Evolutionary conservation across 2,329 filamentous ascomycete species (phyloP).

Genomic region (Macrophomina phaseolina): DNA sequence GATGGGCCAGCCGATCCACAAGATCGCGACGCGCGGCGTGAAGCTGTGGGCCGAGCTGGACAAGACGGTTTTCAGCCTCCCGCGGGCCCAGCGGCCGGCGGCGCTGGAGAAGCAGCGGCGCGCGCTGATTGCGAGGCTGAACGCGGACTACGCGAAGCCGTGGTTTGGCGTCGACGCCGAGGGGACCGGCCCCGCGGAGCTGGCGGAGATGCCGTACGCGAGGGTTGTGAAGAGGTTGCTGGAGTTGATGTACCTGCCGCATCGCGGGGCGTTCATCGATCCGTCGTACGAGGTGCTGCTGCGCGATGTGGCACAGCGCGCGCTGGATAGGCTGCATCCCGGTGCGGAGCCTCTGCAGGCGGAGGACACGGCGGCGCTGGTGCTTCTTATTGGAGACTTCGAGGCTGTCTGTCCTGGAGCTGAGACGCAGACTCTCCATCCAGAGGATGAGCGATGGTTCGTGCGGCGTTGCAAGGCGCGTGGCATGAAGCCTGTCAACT

Average conservation of each 20-base stretch:
- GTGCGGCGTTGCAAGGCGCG: constrained; percentile 38
- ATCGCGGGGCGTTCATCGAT: not conserved
- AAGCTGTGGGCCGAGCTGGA: constrained; percentile 96
- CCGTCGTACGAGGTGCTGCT: constrained; percentile 75
- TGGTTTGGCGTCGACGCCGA: constrained; percentile 87
- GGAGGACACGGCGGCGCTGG: not conserved
- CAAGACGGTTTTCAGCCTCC: constrained; percentile 76
- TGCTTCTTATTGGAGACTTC: too few species aligned
- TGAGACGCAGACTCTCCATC: constrained; percentile 2
- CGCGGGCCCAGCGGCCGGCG: constrained; percentile 70
- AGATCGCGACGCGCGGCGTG: constrained; percentile 90
- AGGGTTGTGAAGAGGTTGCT: constrained; percentile 88
- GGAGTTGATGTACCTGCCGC: constrained; percentile 70
- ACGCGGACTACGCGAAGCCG: constrained; percentile 95
- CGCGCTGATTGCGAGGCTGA: constrained; percentile 94
- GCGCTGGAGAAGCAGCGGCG: constrained; percentile 88
- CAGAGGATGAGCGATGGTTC: constrained; percentile 37
- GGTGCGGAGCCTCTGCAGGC: not conserved
- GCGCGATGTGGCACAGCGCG: constrained; percentile 80
- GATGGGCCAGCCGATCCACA: constrained; percentile 98
- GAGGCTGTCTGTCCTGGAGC: not conserved
- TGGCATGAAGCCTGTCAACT: constrained; percentile 44
- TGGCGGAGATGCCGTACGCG: constrained; percentile 95
- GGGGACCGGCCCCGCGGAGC: constrained; percentile 78
- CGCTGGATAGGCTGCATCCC: constrained; percentile 26